Evolutionary conservation across 2,329 filamentous ascomycete genomes (phyloP), one percentile per base, ranked within the genome.

Genomic region (Akanthomyces muscarius): DNA sequence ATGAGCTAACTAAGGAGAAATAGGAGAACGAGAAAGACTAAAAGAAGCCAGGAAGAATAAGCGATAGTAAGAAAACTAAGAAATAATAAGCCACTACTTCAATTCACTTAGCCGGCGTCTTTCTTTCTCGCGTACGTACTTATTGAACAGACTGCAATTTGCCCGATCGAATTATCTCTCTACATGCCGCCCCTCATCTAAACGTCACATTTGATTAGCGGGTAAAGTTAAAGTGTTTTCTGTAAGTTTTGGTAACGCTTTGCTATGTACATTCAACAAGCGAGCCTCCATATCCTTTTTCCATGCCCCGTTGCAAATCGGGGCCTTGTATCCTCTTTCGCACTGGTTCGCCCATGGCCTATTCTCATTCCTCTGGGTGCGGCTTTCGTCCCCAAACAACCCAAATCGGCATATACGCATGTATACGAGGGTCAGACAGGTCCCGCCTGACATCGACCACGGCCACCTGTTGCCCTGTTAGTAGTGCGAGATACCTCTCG

Each of bases 351-450:
- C 11, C n/a, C 4, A 6, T 10, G 6, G 21, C 7, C 21, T 13
- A 5, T 18, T 16, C 14, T 45, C 21, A 54, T 42, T 80, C 78
- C 16, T 72, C 69, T 0, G 70, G 72, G 59, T 72, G 73, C 1
- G 82, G 82, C 66, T 83, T 84, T 30, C 82, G 75, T 10, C 81
- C 82, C 68, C 77, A 80, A 0, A 85, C 79, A 6, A 84, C 78
- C 64, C 79, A 77, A n/a, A 82, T 71, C 30, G 76, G 76, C 65
- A 80, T 72, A 63, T 83, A 85, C 0, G 79, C 75, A 65, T 84
- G 82, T 13, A 82, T 76, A 10, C 72, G 72, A 3, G 74, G 72
- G 68, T 85, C 74, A 6, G 76, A 76, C 4, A 84, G 66, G 38
- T 80, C 78, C 64, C 75, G 77, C 51, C 83, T 75, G 5, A 83